Conservation (phyloP, 2,329 filamentous ascomycete genomes). For the Microdochium trichocladiopsis region DNA sequence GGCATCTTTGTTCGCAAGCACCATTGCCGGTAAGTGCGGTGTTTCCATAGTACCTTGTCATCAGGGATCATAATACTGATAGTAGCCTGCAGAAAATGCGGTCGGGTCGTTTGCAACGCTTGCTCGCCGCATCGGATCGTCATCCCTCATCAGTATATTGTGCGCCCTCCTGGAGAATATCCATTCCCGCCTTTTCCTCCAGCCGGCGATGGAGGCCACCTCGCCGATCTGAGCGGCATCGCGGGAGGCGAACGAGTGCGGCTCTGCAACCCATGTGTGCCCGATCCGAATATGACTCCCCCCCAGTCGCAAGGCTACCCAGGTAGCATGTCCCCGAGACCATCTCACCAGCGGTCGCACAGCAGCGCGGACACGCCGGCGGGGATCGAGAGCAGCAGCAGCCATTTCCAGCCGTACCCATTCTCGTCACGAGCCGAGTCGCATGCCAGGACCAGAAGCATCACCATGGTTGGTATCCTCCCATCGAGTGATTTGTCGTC, state of each 20-base stretch:
- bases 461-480: conserved; percentile 38
- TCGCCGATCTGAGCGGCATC: conserved; percentile 35
- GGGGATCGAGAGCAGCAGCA: background rate
- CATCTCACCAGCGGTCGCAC: conserved; percentile 36
- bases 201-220: conserved; percentile 30
- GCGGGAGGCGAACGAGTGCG: conserved; percentile 51
- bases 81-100: conserved; percentile 63
- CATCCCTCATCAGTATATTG: conserved; percentile 89
- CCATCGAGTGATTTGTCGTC: conserved; percentile 3
- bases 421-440: conserved; percentile 22
- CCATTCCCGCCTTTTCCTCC: conserved; percentile 23
- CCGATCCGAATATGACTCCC: conserved; percentile 52
- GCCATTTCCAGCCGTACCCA: background rate
- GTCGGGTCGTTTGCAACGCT: conserved; percentile 78
- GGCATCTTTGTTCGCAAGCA: conserved; percentile 84
- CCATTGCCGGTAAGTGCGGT: conserved; percentile 66
- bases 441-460: conserved; percentile 35
- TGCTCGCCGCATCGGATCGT: conserved; percentile 95
- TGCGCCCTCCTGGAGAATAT: conserved; percentile 57
- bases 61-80: conserved; percentile 3
- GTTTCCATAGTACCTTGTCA: background rate
- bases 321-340: conserved; percentile 24
- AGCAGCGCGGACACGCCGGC: conserved; percentile 23
- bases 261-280: conserved; percentile 56
- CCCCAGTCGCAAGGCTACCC: conserved; percentile 31